These are phyloP conservation scores for Candida odintsovae DNA, from an alignment of 805 yeast genomes.

Conservation along the genomic window DNA sequence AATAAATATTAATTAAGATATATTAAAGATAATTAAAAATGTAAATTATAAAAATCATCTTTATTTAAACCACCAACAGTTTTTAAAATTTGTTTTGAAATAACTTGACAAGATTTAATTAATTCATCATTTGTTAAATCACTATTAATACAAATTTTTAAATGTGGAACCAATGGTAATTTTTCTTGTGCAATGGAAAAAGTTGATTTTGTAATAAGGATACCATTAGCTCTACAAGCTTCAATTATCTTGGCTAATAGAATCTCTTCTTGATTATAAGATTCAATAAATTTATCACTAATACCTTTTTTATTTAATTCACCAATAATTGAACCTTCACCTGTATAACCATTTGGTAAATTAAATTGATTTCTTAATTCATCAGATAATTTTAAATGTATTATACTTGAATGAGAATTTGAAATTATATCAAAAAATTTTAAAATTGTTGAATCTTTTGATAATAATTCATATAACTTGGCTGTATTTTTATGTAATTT, in stretches of 20 bases:
- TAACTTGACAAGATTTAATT: slow-evolving; percentile 33
- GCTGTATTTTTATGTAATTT: slow-evolving; percentile 36
- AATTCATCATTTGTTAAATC: slow-evolving; percentile 42
- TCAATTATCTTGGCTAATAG: slow-evolving; percentile 66
- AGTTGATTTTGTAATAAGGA: slow-evolving; percentile 62
- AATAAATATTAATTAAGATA: no score
- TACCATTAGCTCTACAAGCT: slow-evolving; percentile 40
- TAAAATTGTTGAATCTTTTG: slow-evolving; percentile 30
- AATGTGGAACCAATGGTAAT: slow-evolving; percentile 59
- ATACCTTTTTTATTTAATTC: slow-evolving; percentile 26
- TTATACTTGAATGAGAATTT: slow-evolving; percentile 53
- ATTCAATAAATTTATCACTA: slow-evolving; percentile 28
- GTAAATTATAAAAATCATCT: background rate
- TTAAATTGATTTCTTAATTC: slow-evolving; percentile 37
- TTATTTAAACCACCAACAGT: slow-evolving; percentile 11
- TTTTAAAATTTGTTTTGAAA: slow-evolving; percentile 26
- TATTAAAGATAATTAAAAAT: no score
- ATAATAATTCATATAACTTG: slow-evolving; percentile 35
- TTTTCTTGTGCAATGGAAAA: slow-evolving; percentile 67
- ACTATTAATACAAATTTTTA: slow-evolving; percentile 45
- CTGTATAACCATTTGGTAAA: slow-evolving; percentile 37
- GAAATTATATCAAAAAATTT: slow-evolving; percentile 49
- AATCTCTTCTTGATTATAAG: slow-evolving; percentile 43
- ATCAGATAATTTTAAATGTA: slow-evolving; percentile 57
- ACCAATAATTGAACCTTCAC: slow-evolving; percentile 21